Conservation (phyloP, 257 asterid genomes). For the Osmanthus fragrans region DNA sequence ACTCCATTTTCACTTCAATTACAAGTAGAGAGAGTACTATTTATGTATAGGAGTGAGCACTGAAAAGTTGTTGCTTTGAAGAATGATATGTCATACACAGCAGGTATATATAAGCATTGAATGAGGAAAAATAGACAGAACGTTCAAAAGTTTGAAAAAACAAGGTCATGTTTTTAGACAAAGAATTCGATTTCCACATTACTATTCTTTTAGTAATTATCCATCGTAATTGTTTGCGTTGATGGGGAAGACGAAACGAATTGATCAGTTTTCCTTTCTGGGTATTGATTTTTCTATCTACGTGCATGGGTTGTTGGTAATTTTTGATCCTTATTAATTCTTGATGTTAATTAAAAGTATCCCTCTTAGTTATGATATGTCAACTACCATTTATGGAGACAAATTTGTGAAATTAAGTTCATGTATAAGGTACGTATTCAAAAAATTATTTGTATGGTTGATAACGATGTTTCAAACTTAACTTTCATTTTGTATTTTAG, state of each 20-base stretch:
- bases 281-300: not conserved
- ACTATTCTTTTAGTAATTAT: slow-evolving; percentile 4
- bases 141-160: slow-evolving; percentile 47
- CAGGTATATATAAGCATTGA: slow-evolving; percentile 36
- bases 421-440: not conserved
- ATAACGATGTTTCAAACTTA: no score
- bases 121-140: slow-evolving; percentile 1
- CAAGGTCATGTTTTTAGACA: not conserved
- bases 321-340: not conserved
- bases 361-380: not conserved
- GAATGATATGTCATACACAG: not conserved
- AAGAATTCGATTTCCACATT: not conserved
- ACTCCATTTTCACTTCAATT: slow-evolving; percentile 33
- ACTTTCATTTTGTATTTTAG: no score
- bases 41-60: no score
- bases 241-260: not conserved
- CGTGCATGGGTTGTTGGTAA: not conserved
- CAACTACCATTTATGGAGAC: not conserved
- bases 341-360: not conserved
- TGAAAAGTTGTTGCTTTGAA: not conserved
- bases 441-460: no score
- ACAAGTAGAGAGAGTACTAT: not conserved
- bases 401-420: not conserved
- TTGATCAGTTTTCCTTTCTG: not conserved
- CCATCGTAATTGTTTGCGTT: slow-evolving; percentile 37